These are phyloP conservation scores for Gynandropsis gynandra DNA, from an alignment of 345 rosid genomes.

Conservation along the genomic window DNA sequence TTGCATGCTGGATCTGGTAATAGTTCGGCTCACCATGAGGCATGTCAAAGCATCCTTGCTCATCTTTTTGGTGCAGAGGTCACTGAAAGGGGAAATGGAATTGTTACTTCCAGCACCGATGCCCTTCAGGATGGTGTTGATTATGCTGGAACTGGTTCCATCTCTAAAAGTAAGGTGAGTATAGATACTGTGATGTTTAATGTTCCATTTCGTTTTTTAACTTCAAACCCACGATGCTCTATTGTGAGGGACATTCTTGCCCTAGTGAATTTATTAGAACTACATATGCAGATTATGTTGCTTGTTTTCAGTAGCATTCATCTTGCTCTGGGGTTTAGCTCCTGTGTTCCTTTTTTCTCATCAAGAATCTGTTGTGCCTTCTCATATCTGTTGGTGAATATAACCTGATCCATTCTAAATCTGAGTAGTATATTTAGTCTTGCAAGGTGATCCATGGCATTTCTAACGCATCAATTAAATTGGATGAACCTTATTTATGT, in stretches of 20 bases:
- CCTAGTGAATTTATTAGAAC: constrained; percentile 6
- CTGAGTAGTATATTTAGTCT: constrained; percentile 14
- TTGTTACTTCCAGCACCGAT: constrained; percentile 28
- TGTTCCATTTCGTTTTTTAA: constrained; percentile 3
- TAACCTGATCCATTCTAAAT: constrained; percentile 14
- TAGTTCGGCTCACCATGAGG: constrained; percentile 55
- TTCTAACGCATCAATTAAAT: no score
- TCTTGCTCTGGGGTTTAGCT: neutral
- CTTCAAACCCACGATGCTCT: constrained; percentile 6
- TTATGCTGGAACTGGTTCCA: constrained; percentile 46
- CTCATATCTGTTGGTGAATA: no score
- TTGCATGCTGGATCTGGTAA: constrained; percentile 64
- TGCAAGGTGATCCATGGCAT: constrained; percentile 3
- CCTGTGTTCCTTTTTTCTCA: no score
- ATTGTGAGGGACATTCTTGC: neutral
- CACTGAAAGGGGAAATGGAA: constrained; percentile 37
- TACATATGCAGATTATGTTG: neutral
- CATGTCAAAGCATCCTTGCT: constrained; percentile 64
- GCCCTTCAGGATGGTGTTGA: constrained; percentile 39
- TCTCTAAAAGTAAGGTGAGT: constrained; percentile 73
- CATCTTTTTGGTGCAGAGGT: constrained; percentile 69
- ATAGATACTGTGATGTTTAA: constrained; percentile 11
- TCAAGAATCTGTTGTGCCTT: no score
- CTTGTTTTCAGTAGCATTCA: neutral
- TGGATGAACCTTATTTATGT: no score